Conservation (phyloP, 1,284 basidiomycete genomes). For the Moniliella sp. region DNA sequence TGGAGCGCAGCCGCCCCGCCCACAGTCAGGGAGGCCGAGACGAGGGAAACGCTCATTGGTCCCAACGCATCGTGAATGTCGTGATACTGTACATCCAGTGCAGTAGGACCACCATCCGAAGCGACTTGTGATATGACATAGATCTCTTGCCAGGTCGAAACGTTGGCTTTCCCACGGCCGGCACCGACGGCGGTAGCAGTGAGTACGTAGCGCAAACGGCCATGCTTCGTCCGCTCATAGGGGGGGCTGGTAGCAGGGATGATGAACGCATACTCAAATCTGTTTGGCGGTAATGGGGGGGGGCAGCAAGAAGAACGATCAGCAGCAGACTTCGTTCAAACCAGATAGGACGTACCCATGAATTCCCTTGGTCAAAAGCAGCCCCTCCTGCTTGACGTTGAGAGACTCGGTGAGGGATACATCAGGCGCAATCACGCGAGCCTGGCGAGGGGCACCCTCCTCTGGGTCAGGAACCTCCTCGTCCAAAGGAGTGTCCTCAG, state of each 20-base stretch:
- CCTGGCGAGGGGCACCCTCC: no score
- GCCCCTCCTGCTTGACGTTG: constrained; percentile 2
- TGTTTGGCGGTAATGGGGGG: not conserved
- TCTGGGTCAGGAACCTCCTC: no score
- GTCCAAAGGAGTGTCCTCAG: no score
- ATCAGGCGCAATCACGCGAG: no score
- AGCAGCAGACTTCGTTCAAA: not conserved
- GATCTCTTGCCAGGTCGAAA: constrained; percentile 20
- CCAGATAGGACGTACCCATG: constrained; percentile 6
- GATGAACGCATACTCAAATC: constrained; percentile 30
- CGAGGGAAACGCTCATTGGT: constrained; percentile 18
- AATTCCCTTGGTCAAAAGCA: constrained; percentile 21
- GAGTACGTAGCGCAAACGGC: constrained; percentile 22
- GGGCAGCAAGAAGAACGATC: not conserved
- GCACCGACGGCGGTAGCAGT: constrained; percentile 26
- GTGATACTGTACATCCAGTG: constrained; percentile 27
- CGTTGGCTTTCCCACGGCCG: constrained; percentile 15
- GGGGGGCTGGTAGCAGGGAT: constrained; percentile 24
- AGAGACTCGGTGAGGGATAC: not conserved
- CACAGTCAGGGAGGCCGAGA: constrained; percentile 24
- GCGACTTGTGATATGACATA: constrained; percentile 25
- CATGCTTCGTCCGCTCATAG: constrained; percentile 26
- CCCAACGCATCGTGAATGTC: constrained; percentile 29
- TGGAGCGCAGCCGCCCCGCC: constrained; percentile 20
- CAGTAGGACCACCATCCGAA: constrained; percentile 19